Evolutionary conservation across 257 asterid genomes (phyloP), one percentile per base, ranked within the genome.

Genomic region (Scutellaria barbata): DNA sequence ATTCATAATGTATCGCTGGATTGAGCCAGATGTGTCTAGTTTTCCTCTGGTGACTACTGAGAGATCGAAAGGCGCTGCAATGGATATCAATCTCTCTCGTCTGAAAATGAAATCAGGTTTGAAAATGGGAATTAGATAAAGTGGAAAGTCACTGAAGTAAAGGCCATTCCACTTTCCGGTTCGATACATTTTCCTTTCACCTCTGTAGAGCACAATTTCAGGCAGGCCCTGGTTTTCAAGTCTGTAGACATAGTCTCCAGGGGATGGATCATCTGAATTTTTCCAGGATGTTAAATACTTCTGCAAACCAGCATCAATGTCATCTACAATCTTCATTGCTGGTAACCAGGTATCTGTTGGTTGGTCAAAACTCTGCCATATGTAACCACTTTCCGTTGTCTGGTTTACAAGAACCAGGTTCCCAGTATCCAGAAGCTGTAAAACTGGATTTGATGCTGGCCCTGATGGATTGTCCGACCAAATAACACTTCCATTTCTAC

Each of bases 331-430:
- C 33, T 62, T 57, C 81, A 75, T 78, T 3, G 77, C 84, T 10
- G 82, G 72, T 18, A 79, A 41, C 43, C 17, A 10, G 10, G 63
- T 73, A 63, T 73, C 66, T 3, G 71, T 73, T n/a, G 65, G 71
- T 5, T 14, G 8, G 35, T 81, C 81, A 5, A 82, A 82, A 47
- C 87, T 80, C 82, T 82, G 81, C 82, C 84, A 79, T 55, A 66
- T 1, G 73, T 35, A 66, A 7, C 10, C 17, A 50, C 17, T 48
- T 14, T 58, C 57, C 13, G 0, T 64, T 1, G 17, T 13, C 53
- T 52, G 48, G 17, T 61, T 41, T 0, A 63, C 7, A 41, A 77
- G 8, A 53, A 79, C 78, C 30, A 81, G 65, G 61, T 81, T 80
- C 39, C 81, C 81, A 11, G 33, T 47, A 41, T 69, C 72, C 40